phyloP scores from a whole-genome alignment of 2,329 filamentous ascomycete species.

The Neocatenulostroma microsporum region DNA sequence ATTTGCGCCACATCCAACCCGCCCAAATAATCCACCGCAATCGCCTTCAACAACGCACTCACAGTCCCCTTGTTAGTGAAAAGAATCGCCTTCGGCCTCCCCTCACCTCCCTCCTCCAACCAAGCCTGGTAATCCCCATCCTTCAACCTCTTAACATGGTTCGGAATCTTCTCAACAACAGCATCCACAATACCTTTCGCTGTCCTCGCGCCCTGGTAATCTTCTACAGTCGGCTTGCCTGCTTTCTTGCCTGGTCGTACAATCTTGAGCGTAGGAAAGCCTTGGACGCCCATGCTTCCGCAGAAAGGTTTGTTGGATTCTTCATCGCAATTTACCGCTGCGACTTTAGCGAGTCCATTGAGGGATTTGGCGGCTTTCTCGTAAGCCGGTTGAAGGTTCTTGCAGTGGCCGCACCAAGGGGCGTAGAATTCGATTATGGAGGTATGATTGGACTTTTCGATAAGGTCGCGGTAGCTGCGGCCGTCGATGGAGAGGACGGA shows the following conservation, averaged over 20 bases:
- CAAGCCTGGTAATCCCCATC: constrained; percentile 74
- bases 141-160: constrained; percentile 73
- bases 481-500: constrained; percentile 75
- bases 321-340: constrained; percentile 90
- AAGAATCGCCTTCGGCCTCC: constrained; percentile 73
- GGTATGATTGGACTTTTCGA: constrained; percentile 83
- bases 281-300: constrained; percentile 75
- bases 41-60: constrained; percentile 69
- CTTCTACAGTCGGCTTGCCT: constrained; percentile 73
- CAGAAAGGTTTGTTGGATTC: constrained; percentile 87
- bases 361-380: constrained; percentile 88
- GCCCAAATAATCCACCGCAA: constrained; percentile 86
- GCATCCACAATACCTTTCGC: constrained; percentile 84
- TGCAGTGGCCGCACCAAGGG: constrained; percentile 75
- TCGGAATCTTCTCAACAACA: constrained; percentile 80
- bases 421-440: constrained; percentile 64
- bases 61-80: constrained; percentile 92
- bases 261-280: constrained; percentile 94
- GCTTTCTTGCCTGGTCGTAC: constrained; percentile 75
- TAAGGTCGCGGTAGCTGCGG: constrained; percentile 71
- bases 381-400: constrained; percentile 90
- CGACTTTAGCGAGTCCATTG: constrained; percentile 87
- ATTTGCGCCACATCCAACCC: constrained; percentile 74
- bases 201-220: constrained; percentile 76
- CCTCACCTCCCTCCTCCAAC: constrained; percentile 54